Evolutionary conservation across 2,329 filamentous ascomycete genomes (phyloP).

Genomic region (Colletotrichum sansevieriae): DNA sequence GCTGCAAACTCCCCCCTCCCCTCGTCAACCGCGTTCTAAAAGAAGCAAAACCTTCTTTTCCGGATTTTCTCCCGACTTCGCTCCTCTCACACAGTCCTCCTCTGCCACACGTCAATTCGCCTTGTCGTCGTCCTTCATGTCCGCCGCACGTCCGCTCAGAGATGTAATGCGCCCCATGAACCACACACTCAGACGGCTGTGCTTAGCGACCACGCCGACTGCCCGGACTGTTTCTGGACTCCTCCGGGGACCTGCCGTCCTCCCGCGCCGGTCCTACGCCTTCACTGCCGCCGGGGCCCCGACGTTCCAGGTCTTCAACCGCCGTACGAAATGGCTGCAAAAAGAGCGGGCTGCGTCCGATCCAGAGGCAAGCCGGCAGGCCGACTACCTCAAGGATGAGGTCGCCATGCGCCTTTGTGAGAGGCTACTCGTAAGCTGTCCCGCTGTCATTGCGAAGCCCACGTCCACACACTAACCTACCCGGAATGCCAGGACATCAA

Average conservation of each 20-base stretch:
- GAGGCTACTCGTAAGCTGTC: slow-evolving; percentile 75
- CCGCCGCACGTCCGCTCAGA: slow-evolving; percentile 23
- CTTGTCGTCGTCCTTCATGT: slow-evolving; percentile 22
- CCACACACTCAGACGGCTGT: slow-evolving; percentile 35
- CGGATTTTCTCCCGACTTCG: not conserved
- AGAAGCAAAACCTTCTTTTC: slow-evolving; percentile 17
- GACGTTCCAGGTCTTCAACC: slow-evolving; percentile 91
- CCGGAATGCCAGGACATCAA: slow-evolving; percentile 82
- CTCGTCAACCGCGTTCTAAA: slow-evolving; percentile 3
- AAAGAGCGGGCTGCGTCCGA: slow-evolving; percentile 86
- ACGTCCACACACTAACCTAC: not conserved
- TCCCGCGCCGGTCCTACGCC: slow-evolving; percentile 73
- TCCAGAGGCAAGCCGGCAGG: slow-evolving; percentile 78
- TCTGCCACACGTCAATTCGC: not conserved
- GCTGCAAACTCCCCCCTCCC: slow-evolving; percentile 17
- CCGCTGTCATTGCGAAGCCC: not conserved
- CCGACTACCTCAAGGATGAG: slow-evolving; percentile 95
- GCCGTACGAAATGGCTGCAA: slow-evolving; percentile 87
- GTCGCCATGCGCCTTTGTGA: slow-evolving; percentile 88
- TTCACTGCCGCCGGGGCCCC: slow-evolving; percentile 82
- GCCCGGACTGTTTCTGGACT: slow-evolving; percentile 18
- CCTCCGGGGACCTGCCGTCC: not conserved
- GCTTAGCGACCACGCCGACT: slow-evolving; percentile 16
- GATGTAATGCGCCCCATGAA: slow-evolving; percentile 41
- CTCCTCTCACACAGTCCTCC: slow-evolving; percentile 6